Conservation (phyloP, 441 rosid species). For the Gossypium schwendimanii region DNA sequence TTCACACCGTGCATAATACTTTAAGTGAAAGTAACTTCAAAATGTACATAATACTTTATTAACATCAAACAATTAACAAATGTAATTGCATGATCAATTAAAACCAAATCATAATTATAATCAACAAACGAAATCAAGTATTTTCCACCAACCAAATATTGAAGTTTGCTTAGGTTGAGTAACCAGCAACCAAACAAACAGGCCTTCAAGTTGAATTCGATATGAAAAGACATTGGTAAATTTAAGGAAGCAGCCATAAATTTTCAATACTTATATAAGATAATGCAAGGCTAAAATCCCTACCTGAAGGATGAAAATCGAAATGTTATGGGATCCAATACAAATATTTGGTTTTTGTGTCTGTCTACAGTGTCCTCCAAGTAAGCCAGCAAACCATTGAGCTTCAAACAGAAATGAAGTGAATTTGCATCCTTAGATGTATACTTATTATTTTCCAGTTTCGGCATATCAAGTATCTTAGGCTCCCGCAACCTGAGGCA, state of each 20-base stretch:
- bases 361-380: slow-evolving; percentile 38
- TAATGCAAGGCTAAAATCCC: slow-evolving; percentile 22
- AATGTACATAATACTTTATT: background rate
- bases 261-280: slow-evolving; percentile 3
- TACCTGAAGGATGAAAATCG: slow-evolving; percentile 64
- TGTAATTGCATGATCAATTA: background rate
- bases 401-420: slow-evolving; percentile 41
- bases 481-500: slow-evolving; percentile 40
- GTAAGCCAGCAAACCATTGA: slow-evolving; percentile 56
- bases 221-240: background rate
- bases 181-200: background rate
- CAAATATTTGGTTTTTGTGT: slow-evolving; percentile 40
- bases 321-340: slow-evolving; percentile 54
- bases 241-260: slow-evolving; percentile 1
- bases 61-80: background rate
- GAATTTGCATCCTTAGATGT: slow-evolving; percentile 44
- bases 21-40: background rate
- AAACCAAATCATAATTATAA: background rate
- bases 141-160: background rate
- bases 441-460: slow-evolving; percentile 50
- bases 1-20: background rate
- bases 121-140: background rate
- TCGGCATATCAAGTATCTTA: slow-evolving; percentile 39
- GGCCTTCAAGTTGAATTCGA: background rate
- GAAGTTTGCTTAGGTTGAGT: background rate